Evolutionary conservation across 495 filamentous ascomycete genomes (phyloP).

Genomic region (Penicillium macrosclerotiorum): DNA sequence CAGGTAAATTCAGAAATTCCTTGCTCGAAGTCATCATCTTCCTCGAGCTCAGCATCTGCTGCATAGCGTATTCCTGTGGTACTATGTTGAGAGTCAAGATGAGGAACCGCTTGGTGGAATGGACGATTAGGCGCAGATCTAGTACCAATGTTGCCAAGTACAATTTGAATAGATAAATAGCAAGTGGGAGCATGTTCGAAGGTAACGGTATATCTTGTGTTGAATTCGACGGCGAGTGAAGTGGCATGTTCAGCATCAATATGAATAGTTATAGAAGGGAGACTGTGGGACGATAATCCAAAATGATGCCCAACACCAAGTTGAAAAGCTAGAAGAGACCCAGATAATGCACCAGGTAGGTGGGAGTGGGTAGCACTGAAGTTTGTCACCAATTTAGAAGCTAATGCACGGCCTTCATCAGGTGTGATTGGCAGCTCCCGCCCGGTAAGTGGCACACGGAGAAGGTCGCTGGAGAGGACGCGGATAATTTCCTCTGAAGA

Average conservation of each 20-base stretch:
- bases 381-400: conserved; percentile 31
- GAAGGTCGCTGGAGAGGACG: conserved; percentile 32
- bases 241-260: conserved; percentile 17
- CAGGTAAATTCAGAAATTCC: conserved; percentile 34
- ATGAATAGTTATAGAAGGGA: conserved; percentile 23
- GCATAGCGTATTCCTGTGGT: no score
- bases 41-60: conserved; percentile 34
- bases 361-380: conserved; percentile 29
- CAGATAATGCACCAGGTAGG: conserved; percentile 19
- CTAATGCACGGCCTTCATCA: conserved; percentile 36
- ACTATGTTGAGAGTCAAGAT: conserved; percentile 5
- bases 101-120: conserved; percentile 5
- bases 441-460: conserved; percentile 30
- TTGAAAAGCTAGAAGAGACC: conserved; percentile 31
- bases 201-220: conserved; percentile 26
- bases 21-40: conserved; percentile 24
- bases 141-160: conserved; percentile 26
- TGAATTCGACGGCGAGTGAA: no score
- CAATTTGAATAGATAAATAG: conserved; percentile 31
- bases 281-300: conserved; percentile 25
- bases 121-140: conserved; percentile 6
- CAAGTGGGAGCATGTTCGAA: conserved; percentile 31
- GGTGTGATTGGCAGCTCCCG: conserved; percentile 22
- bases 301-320: conserved; percentile 41
- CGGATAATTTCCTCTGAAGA: conserved; percentile 37